Evolutionary conservation across 2,329 filamentous ascomycete genomes (phyloP).

Genomic region (Myriosclerotinia scirpicola): DNA sequence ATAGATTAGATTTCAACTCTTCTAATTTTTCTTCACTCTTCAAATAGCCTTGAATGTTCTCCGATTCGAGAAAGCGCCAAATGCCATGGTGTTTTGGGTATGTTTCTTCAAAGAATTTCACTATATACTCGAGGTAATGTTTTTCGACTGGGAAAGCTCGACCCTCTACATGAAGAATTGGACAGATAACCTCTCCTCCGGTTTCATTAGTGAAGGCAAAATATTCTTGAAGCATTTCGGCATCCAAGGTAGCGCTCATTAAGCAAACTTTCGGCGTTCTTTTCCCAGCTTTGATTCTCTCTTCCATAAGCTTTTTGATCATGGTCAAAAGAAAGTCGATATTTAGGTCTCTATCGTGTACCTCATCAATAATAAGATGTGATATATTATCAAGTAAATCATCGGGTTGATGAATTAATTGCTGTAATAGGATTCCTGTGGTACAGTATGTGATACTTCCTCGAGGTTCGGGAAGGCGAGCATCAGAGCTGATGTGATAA

Average conservation of each 20-base stretch:
- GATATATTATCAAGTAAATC: conserved; percentile 84
- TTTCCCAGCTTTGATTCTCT: conserved; percentile 61
- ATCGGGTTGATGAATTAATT: conserved; percentile 75
- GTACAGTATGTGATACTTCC: conserved; percentile 87
- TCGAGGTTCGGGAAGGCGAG: conserved; percentile 62
- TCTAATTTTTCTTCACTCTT: not conserved
- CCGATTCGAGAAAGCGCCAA: not conserved
- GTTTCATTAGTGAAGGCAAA: conserved; percentile 67
- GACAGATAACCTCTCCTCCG: conserved; percentile 50
- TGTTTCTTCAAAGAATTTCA: conserved; percentile 51
- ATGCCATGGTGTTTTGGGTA: not conserved
- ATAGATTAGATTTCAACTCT: not conserved
- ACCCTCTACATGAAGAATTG: conserved; percentile 85
- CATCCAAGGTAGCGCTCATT: conserved; percentile 94
- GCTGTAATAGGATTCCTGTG: conserved; percentile 82
- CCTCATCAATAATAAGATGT: conserved; percentile 91
- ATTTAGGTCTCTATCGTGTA: conserved; percentile 88
- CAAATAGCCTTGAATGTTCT: not conserved
- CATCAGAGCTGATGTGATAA: conserved; percentile 85
- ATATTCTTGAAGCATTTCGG: conserved; percentile 76
- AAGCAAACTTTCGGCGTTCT: conserved; percentile 84
- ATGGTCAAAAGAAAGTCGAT: conserved; percentile 91
- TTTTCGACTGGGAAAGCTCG: conserved; percentile 86
- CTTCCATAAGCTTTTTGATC: conserved; percentile 77
- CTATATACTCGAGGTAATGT: conserved; percentile 84